A percentile compares a stretch with the other conserved stretches of the same genome.
These are phyloP conservation scores for Lipomyces chichibuensis DNA, from an alignment of 805 yeast species.

Conservation along the genomic window DNA sequence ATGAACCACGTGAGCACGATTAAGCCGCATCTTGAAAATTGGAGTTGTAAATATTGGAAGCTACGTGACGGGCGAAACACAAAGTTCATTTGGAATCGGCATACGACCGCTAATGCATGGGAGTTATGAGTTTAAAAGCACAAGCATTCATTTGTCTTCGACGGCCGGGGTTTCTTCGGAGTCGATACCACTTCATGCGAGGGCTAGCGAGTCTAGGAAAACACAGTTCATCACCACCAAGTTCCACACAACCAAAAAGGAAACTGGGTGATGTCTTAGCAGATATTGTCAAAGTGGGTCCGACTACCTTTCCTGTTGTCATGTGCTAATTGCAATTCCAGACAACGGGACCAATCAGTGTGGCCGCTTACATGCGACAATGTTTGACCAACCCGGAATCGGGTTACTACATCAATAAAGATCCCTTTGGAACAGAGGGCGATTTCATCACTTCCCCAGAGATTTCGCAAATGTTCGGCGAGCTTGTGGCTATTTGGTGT, in stretches of 20 bases:
- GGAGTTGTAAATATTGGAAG: no score
- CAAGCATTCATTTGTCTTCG: neutral
- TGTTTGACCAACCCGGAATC: conserved; percentile 75
- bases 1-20: neutral
- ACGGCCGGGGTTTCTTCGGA: neutral
- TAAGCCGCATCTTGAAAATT: neutral
- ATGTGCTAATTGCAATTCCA: conserved; percentile 33
- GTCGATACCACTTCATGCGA: neutral
- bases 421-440: conserved; percentile 70
- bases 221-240: neutral
- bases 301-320: neutral
- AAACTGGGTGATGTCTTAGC: conserved; percentile 40
- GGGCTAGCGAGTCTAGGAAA: neutral
- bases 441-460: conserved; percentile 88
- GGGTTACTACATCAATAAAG: conserved; percentile 78
- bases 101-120: neutral
- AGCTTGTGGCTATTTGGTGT: conserved; percentile 75
- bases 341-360: conserved; percentile 75
- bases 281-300: conserved; percentile 40
- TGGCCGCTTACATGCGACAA: conserved; percentile 77
- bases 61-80: no score
- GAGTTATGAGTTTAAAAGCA: neutral
- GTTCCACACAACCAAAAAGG: conserved; percentile 33
- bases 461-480: conserved; percentile 85
- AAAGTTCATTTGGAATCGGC: neutral